Conservation (phyloP, 805 yeast genomes). For the Saturnispora bothae region DNA sequence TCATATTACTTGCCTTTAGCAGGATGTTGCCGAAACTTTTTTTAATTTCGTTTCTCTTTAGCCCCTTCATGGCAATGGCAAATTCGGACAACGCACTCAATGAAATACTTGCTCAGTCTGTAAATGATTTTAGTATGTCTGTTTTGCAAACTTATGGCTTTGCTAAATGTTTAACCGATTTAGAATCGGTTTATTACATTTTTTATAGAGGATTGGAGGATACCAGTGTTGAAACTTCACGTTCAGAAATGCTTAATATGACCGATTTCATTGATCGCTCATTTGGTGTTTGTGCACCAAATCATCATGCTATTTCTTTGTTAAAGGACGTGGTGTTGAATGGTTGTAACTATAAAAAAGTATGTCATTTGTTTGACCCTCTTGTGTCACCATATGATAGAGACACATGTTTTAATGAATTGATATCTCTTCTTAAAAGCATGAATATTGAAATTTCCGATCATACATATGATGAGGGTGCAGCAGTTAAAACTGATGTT, state of each 20-base stretch:
- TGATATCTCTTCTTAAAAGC: neutral
- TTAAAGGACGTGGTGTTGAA: neutral
- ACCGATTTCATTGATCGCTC: neutral
- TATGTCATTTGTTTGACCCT: constrained; percentile 2
- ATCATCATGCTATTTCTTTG: neutral
- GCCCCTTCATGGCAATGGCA: neutral
- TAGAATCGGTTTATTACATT: neutral
- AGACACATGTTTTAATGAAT: constrained; percentile 1
- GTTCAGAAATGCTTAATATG: neutral
- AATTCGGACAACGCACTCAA: neutral
- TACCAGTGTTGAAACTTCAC: neutral
- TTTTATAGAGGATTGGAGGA: neutral
- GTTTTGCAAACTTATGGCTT: constrained; percentile 1
- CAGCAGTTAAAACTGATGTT: neutral
- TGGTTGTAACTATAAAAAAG: neutral
- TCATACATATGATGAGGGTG: neutral
- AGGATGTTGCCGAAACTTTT: neutral
- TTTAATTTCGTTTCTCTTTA: neutral
- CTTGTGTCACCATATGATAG: neutral
- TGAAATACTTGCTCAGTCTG: neutral
- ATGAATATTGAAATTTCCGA: neutral
- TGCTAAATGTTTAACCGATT: constrained; percentile 1
- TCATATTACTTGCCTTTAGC: neutral
- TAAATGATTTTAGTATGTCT: neutral
- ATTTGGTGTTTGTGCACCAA: constrained; percentile 1